Conservation (phyloP, 305 asterid species). For the Solanum hybrid region DNA sequence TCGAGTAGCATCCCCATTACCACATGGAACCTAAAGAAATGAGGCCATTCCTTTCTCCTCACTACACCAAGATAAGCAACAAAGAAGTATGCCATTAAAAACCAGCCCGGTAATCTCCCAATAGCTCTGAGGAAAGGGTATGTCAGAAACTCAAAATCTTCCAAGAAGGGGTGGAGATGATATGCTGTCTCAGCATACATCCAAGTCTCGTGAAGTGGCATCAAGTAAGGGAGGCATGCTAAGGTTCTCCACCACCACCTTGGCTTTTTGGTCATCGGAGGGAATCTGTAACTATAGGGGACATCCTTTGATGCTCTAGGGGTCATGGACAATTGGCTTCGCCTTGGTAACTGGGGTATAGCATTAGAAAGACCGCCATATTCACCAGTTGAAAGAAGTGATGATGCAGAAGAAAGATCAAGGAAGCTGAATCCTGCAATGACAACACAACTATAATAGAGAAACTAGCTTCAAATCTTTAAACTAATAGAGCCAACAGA, state of each 20-base stretch:
- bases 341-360: not conserved
- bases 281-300: conserved; percentile 47
- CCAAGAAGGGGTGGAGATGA: conserved; percentile 63
- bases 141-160: conserved; percentile 51
- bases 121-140: conserved; percentile 55
- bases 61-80: conserved; percentile 69
- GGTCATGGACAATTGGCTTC: not conserved
- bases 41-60: conserved; percentile 89
- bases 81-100: conserved; percentile 66
- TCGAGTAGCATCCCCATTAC: conserved; percentile 81
- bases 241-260: conserved; percentile 84
- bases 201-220: conserved; percentile 87
- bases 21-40: conserved; percentile 77
- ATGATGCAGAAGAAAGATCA: conserved; percentile 8
- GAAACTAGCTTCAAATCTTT: not conserved
- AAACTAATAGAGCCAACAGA: not conserved
- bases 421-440: conserved; percentile 4
- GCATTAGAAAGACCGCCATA: not conserved
- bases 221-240: conserved; percentile 75
- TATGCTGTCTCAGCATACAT: conserved; percentile 76
- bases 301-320: conserved; percentile 19
- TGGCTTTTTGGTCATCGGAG: conserved; percentile 71
- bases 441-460: not conserved
- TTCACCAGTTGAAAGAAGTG: conserved; percentile 7
- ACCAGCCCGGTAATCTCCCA: conserved; percentile 71